Evolutionary conservation across 345 rosid species (phyloP), one percentile per base, ranked within the genome.

Genomic region (Arabidopsis suecica): DNA sequence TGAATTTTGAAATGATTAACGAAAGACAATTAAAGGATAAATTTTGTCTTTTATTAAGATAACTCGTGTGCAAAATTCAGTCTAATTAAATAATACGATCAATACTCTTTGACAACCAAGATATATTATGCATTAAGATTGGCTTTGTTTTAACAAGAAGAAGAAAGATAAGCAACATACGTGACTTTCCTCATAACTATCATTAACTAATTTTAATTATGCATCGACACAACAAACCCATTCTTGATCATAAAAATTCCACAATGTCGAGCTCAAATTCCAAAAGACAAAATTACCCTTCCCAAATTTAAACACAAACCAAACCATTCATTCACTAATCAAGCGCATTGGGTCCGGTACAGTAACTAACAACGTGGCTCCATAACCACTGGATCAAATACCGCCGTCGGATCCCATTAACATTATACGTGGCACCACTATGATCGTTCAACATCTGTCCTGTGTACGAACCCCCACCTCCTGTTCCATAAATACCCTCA

Each of bases 381-480:
- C 98, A 94, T 12, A 94, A 65, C 98, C 98, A 94, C 88, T 94
- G 98, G 49, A 94, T 87, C 85, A 94, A 80, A 76, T 74, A 94
- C 77, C 89, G 79, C 83, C 98, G 88, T 79, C 93, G 51, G 81
- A 90, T 84, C 64, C 98, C 98, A 33, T 91, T 82, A 82, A 91
- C 88, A 51, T 94, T 94, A 65, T 86, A 94, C 83, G 98, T 94
- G 84, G 91, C 93, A 5, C 93, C 93, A 74, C 61, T 86, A 1
- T 55, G 53, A 0, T 85, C 98, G 83, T 82, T 82, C 82, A 87
- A 41, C 73, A 91, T 45, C 81, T 94, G 97, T 28, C 98, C 98
- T 0, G 90, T 91, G 81, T 94, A 94, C 8, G 98, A 94, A 34
- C 98, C 98, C 11, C 98, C 98, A 3, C 98, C 98, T 8, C 98